Evolutionary conservation across 345 rosid species (phyloP), one percentile per base, ranked within the genome.

Genomic region (Raphanus raphanistrum): DNA sequence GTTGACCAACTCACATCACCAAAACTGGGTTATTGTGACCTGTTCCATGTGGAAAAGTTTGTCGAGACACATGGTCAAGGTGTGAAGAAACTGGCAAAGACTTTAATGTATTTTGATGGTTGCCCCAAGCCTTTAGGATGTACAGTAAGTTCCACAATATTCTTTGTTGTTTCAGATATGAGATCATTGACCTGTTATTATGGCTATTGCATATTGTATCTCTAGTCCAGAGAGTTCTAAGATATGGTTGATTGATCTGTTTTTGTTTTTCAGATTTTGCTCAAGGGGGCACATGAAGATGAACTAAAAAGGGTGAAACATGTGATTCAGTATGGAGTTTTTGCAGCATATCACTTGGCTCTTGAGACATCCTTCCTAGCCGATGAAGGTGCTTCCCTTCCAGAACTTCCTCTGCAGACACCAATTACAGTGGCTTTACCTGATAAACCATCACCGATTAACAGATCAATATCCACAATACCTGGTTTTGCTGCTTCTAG

Each of bases 291-390:
- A 26, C 88, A 80, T 72, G 98, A 88, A 66, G 99, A 95, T 54
- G 96, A 90, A 72, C 77, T 95, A 84, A 92, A 95, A 85, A 90
- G 89, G 82, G 96, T 92, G 81, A 95, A 95, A 86, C 97, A 90
- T 81, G 99, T 95, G 64, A 89, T 95, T 48, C 96, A 95, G 75
- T 95, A 95, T 85, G 98, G 98, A 78, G 84, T 95, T 82, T 95
- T 95, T 86, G 99, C 99, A 73, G 99, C 99, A 76, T 95, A 95
- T 86, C 99, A 95, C 83, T 72, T 95, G 81, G 99, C 98, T 68
- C 80, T 95, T 43, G 99, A 95, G 92, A 95, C 99, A 54, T 95
- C 97, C 12, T 95, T 92, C 78, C 90, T 92, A 67, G 97, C 97
- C 48, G 98, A 95, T 82, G 99, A 95, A 85, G 94, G 99, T 28